Conservation (phyloP, 116 monocot species). For the Cymodocea nodosa region DNA sequence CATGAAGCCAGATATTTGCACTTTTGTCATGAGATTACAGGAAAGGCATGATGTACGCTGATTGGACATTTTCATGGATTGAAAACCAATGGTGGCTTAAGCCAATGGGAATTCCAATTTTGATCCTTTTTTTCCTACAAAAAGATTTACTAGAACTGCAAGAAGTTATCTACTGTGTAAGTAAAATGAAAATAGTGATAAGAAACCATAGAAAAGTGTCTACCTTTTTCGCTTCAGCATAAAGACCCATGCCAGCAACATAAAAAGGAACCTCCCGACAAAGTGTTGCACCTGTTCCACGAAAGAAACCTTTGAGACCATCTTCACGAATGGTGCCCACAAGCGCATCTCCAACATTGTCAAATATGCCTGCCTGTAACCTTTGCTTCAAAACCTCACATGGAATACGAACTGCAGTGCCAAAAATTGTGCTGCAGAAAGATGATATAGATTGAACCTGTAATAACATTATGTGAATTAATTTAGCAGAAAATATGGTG, state of each 20-base stretch:
- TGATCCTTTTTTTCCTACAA: too few relatives aligned
- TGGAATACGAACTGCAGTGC: conserved; percentile 90
- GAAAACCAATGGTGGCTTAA: too few relatives aligned
- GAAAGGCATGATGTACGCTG: too few relatives aligned
- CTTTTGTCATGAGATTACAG: too few relatives aligned
- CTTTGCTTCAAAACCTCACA: conserved; percentile 98
- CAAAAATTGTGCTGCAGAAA: conserved; percentile 90
- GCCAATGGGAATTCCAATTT: too few relatives aligned
- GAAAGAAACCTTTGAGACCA: conserved; percentile 84
- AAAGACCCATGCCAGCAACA: conserved; percentile 96
- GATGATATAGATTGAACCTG: conserved; percentile 98
- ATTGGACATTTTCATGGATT: too few relatives aligned
- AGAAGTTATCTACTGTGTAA: too few relatives aligned
- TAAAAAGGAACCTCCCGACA: conserved; percentile 95
- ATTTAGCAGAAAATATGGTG: background rate
- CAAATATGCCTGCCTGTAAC: conserved; percentile 85
- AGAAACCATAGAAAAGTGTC: background rate
- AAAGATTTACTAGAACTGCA: too few relatives aligned
- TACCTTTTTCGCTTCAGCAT: conserved; percentile 97
- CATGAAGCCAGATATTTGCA: too few relatives aligned
- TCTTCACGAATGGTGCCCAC: conserved; percentile 67
- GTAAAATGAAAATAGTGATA: background rate
- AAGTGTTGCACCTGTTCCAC: conserved; percentile 96
- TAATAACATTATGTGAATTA: conserved; percentile 6
- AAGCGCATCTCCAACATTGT: conserved; percentile 92